phyloP scores from a whole-genome alignment of 495 filamentous ascomycete genomes.

The Elasticomyces elasticus region DNA sequence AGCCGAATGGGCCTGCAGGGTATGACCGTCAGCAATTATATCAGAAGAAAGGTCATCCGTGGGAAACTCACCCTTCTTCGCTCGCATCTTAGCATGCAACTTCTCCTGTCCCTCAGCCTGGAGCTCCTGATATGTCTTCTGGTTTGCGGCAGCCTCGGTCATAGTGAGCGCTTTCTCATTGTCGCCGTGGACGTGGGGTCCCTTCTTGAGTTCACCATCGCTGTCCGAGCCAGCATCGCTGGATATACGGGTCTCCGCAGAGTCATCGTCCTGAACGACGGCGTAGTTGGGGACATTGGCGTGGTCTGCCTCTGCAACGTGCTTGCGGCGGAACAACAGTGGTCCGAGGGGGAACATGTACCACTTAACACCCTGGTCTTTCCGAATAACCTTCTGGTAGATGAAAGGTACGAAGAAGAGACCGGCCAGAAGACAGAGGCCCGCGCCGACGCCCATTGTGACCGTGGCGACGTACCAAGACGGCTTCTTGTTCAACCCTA shows the following conservation, averaged over 20 bases:
- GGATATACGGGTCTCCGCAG: neutral
- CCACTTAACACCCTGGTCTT: constrained; percentile 44
- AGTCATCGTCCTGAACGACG: constrained; percentile 39
- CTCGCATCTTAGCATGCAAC: constrained; percentile 44
- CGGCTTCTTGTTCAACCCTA: constrained; percentile 47
- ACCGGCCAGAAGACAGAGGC: constrained; percentile 48
- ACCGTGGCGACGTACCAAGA: constrained; percentile 46
- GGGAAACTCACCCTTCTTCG: too few species aligned
- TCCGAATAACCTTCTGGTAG: constrained; percentile 41
- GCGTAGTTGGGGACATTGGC: constrained; percentile 41
- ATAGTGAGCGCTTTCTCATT: constrained; percentile 32
- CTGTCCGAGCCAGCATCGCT: constrained; percentile 14
- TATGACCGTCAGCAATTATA: too few species aligned
- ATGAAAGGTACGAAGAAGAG: constrained; percentile 49
- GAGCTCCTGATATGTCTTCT: constrained; percentile 45
- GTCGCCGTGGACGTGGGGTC: constrained; percentile 29
- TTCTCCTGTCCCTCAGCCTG: constrained; percentile 40
- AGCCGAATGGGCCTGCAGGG: constrained; percentile 59
- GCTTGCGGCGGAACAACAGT: neutral
- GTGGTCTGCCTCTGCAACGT: neutral
- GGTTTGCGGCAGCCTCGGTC: constrained; percentile 35
- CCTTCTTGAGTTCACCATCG: neutral
- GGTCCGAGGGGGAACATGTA: constrained; percentile 37
- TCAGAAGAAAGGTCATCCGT: too few species aligned
- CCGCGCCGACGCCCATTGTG: constrained; percentile 42